Evolutionary conservation across 805 yeast genomes (phyloP).

Genomic region (Barnettozyma populi): DNA sequence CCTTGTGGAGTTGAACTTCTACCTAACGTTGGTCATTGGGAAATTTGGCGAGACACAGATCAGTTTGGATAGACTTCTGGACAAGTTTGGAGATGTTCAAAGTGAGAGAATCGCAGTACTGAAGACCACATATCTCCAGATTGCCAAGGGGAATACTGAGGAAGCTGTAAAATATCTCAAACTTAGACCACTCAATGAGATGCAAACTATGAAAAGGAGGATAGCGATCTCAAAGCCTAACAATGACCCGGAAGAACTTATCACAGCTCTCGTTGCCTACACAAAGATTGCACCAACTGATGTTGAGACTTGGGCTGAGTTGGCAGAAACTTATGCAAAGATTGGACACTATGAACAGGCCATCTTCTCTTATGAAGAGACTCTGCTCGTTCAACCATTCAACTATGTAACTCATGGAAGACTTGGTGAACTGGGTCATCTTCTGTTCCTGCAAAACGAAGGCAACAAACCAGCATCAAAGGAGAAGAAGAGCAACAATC

Average conservation of each 20-base stretch:
- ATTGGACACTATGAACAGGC: slow-evolving; percentile 65
- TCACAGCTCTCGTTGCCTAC: slow-evolving; percentile 47
- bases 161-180: slow-evolving; percentile 34
- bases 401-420: slow-evolving; percentile 63
- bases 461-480: not conserved
- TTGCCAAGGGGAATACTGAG: slow-evolving; percentile 37
- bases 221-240: slow-evolving; percentile 15
- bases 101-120: slow-evolving; percentile 54
- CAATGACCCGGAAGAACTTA: slow-evolving; percentile 32
- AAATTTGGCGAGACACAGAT: slow-evolving; percentile 69
- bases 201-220: slow-evolving; percentile 21
- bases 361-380: slow-evolving; percentile 62
- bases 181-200: slow-evolving; percentile 22
- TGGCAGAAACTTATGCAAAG: slow-evolving; percentile 56
- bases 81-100: slow-evolving; percentile 53
- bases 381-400: slow-evolving; percentile 58
- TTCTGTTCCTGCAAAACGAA: slow-evolving; percentile 9
- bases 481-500: slow-evolving; percentile 5
- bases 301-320: slow-evolving; percentile 70
- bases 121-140: slow-evolving; percentile 51
- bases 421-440: slow-evolving; percentile 48
- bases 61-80: slow-evolving; percentile 57
- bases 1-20: slow-evolving; percentile 68
- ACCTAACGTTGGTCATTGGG: slow-evolving; percentile 52
- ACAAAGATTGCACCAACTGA: slow-evolving; percentile 70